Evolutionary conservation across 2,329 filamentous ascomycete genomes (phyloP), one percentile per base, ranked within the genome.

Genomic region (Hortaea sp.): DNA sequence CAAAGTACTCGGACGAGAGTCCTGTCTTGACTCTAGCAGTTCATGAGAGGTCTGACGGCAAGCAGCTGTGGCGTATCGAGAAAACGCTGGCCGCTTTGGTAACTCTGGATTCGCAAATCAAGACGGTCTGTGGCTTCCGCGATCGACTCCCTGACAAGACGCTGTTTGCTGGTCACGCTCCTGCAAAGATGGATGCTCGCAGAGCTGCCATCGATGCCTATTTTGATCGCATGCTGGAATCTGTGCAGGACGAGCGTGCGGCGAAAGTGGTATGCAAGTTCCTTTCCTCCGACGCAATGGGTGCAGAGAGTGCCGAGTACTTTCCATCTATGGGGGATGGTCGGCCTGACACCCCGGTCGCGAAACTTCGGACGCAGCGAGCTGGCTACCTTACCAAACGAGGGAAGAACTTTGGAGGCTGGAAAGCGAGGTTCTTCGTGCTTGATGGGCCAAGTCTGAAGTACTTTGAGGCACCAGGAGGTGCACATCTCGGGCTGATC

Each of bases 391-490:
- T 98, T 42, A 97, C 92, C 1, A 98, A 98, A 70, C 80, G 86
- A 56, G 92, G 92, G 42, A 98, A 98, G 73, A 97, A 97, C 60
- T 98, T 98, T 68, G 92, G 92, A 43, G 92, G 92, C 42, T 98
- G 92, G 92, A 98, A 98, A 67, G 89, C 88, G 7, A 71, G 82
- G 47, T 85, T 79, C 58, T 85, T 85, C 58, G 74, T 83, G 10
- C 69, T 86, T 3, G 78, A 85, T 56, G 81, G 81, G 7, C 77
- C 82, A 5, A 74, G 82, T 47, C 69, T 98, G 57, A 88, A 85
- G 58, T 98, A 98, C 63, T 97, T 86, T 58, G 92, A 98, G 66
- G 80, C 84, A 1, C 88, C 88, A 3, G 89, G 90, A 42, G 92
- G 92, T 39, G 81, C 88, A 11, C 88, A 95, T 63, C 71, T 97